These are phyloP conservation scores for Arthromyces matolae DNA, from an alignment of 768 basidiomycete species.

Conservation along the genomic window DNA sequence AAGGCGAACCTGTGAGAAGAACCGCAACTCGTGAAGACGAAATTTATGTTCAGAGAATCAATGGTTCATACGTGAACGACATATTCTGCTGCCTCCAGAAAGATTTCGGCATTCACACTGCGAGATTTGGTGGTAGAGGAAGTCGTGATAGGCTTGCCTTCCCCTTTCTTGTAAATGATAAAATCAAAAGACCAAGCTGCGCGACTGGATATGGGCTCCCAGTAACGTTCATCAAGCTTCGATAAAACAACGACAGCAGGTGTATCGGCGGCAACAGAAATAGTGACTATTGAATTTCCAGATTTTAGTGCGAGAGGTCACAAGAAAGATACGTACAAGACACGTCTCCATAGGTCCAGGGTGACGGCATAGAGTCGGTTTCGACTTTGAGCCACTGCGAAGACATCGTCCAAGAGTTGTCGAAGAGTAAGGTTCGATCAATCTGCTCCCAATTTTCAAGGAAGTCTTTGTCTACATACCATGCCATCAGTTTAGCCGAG, in stretches of 20 bases:
- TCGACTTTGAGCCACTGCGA: conserved; percentile 39
- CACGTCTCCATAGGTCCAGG: conserved; percentile 40
- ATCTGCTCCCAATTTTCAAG: conserved; percentile 35
- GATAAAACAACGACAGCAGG: conserved; percentile 36
- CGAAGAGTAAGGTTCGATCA: conserved; percentile 37
- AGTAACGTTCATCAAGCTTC: conserved; percentile 34
- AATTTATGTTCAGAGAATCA: background rate
- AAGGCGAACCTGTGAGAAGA: conserved; percentile 12
- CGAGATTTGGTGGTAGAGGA: conserved; percentile 19
- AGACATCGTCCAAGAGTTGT: conserved; percentile 35
- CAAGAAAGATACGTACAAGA: conserved; percentile 29
- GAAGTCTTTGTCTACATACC: conserved; percentile 32
- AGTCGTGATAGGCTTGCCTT: conserved; percentile 18
- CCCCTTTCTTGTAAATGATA: conserved; percentile 32
- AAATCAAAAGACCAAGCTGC: conserved; percentile 33
- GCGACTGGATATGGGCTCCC: conserved; percentile 23
- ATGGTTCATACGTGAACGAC: conserved; percentile 23
- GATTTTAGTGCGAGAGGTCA: background rate
- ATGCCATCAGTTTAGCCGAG: background rate
- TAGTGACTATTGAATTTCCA: conserved; percentile 25
- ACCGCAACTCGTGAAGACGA: background rate
- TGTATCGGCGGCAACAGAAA: conserved; percentile 26
- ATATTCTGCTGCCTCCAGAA: conserved; percentile 25
- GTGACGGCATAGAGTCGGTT: conserved; percentile 21
- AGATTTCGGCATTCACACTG: conserved; percentile 26